Percentiles rank a stretch among this genome's conserved stretches.
phyloP scores from a whole-genome alignment of 2,329 filamentous ascomycete genomes.

The Acrocalymma vagum region DNA sequence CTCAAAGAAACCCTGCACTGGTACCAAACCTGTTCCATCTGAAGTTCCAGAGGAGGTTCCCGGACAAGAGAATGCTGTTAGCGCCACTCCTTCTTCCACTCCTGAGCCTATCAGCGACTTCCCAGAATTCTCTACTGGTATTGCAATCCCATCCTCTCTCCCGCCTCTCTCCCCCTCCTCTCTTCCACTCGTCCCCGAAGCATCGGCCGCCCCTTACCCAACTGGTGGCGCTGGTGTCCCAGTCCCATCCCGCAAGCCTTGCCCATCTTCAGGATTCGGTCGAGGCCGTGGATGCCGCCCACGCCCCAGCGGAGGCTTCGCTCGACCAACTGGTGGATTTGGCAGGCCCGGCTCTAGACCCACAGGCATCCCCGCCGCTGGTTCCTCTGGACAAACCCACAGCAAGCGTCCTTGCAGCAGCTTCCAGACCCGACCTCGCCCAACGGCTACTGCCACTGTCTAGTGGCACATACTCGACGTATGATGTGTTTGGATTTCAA shows the following conservation, averaged over 20 bases:
- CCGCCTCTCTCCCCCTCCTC: too few relatives aligned
- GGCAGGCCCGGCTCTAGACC: slow-evolving; percentile 11
- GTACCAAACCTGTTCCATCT: neutral
- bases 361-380: too few relatives aligned
- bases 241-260: too few relatives aligned
- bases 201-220: slow-evolving; percentile 10
- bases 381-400: too few relatives aligned
- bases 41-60: slow-evolving; percentile 2
- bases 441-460: too few relatives aligned
- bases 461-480: too few relatives aligned
- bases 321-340: slow-evolving; percentile 11
- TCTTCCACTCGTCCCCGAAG: too few relatives aligned
- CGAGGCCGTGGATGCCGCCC: slow-evolving; percentile 23
- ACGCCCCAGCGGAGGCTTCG: slow-evolving; percentile 14
- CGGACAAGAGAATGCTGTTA: slow-evolving; percentile 6
- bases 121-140: slow-evolving; percentile 12
- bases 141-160: too few relatives aligned
- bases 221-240: slow-evolving; percentile 4
- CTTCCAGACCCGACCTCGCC: too few relatives aligned
- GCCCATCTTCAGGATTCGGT: slow-evolving; percentile 20
- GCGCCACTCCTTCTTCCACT: slow-evolving; percentile 13
- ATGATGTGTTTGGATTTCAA: too few relatives aligned
- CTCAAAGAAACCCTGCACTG: slow-evolving; percentile 8
- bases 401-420: too few relatives aligned
- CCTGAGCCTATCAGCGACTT: slow-evolving; percentile 7